Conservation (phyloP, 2,329 filamentous ascomycete genomes). For the Cadophora sp. region DNA sequence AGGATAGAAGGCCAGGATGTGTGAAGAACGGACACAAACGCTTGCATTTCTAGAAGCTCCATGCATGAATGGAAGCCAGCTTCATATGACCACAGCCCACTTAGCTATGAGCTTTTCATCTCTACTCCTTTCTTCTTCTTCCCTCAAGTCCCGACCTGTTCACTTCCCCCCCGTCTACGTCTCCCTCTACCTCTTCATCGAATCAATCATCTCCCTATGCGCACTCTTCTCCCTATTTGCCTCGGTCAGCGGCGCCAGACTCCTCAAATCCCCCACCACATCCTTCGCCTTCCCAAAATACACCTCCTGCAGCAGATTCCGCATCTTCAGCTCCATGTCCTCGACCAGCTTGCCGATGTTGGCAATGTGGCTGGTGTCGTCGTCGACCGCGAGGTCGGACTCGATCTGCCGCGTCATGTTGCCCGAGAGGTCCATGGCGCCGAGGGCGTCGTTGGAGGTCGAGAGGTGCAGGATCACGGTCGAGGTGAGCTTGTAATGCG, state of each 20-base stretch:
- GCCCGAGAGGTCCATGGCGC: conserved; percentile 89
- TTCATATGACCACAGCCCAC: background rate
- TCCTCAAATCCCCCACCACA: conserved; percentile 93
- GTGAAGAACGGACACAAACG: background rate
- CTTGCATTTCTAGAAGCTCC: background rate
- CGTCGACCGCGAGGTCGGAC: conserved; percentile 86
- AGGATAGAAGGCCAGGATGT: background rate
- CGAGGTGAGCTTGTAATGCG: conserved; percentile 97
- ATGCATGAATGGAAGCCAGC: background rate
- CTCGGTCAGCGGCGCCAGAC: conserved; percentile 83
- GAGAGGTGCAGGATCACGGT: conserved; percentile 93
- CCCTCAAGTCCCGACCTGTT: background rate
- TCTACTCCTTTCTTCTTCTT: background rate
- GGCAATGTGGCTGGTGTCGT: conserved; percentile 90
- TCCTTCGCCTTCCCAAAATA: conserved; percentile 99
- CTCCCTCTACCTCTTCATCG: conserved; percentile 48
- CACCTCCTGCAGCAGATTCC: conserved; percentile 96
- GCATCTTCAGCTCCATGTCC: conserved; percentile 99
- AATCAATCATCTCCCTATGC: conserved; percentile 85
- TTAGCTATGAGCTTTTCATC: background rate
- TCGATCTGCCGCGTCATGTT: conserved; percentile 99
- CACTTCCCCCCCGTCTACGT: background rate
- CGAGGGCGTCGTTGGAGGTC: conserved; percentile 70
- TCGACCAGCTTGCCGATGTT: conserved; percentile 95
- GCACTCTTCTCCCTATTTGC: conserved; percentile 82